phyloP scores from a whole-genome alignment of 2,329 filamentous ascomycete species.

The Penicillium janthinellum region DNA sequence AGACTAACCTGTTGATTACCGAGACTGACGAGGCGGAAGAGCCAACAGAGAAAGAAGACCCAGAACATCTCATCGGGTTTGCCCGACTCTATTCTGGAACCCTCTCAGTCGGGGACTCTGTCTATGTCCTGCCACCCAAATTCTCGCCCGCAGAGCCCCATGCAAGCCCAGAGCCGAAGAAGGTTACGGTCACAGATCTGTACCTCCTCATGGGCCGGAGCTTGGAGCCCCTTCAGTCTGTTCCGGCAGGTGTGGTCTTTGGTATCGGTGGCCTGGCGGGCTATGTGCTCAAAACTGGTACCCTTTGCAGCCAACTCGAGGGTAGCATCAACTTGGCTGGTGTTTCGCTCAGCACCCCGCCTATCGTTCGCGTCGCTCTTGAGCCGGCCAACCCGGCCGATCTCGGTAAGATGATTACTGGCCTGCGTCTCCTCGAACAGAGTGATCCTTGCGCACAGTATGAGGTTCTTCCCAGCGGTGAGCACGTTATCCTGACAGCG shows the following conservation, averaged over 20 bases:
- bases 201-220: constrained; percentile 96
- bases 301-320: constrained; percentile 81
- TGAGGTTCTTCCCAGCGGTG: constrained; percentile 86
- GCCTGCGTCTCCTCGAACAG: constrained; percentile 83
- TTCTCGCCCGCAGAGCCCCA: constrained; percentile 81
- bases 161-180: constrained; percentile 71
- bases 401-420: constrained; percentile 90
- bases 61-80: constrained; percentile 91
- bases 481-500: constrained; percentile 92
- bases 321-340: constrained; percentile 90
- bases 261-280: constrained; percentile 91
- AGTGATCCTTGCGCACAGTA: constrained; percentile 96
- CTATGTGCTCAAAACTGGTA: constrained; percentile 93
- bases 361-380: constrained; percentile 94
- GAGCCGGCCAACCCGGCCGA: constrained; percentile 90
- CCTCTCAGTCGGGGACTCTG: constrained; percentile 80
- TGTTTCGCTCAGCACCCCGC: constrained; percentile 75
- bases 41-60: constrained; percentile 65
- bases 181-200: constrained; percentile 80
- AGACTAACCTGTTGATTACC: constrained; percentile 55
- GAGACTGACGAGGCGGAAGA: constrained; percentile 53
- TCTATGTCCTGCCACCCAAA: constrained; percentile 91
- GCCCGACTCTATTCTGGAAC: constrained; percentile 91
- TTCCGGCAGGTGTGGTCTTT: constrained; percentile 93
- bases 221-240: constrained; percentile 77